Base-by-base conservation (phyloP, 2,329 filamentous ascomycete genomes). In the Apiospora pterosperma region DNA sequence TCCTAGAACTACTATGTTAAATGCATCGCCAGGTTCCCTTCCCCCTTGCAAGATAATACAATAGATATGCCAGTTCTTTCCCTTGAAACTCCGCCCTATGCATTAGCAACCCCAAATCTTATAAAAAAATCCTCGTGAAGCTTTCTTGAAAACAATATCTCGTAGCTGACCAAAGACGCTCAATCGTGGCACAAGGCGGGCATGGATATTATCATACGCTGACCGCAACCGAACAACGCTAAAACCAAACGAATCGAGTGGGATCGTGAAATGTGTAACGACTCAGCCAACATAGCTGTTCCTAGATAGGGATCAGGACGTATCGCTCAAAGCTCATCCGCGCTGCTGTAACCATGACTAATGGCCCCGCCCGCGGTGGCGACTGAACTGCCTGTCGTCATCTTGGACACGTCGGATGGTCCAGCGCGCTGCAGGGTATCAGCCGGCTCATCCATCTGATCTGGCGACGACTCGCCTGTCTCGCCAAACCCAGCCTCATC, bases 341-440 rank as follows among this genome's bases (percentile, higher is more conserved):
- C 48, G 75, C 84, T 88, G 65, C 90, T 87, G n/a, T 90, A 90
- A 69, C 48, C 48, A 28, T 92, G 93, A 44, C 84, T 81, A 12
- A 87, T 86, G 77, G 93, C 90, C 41, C 87, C 89, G 72, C 86
- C 87, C 25, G 91, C 89, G 72, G 93, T 91, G 25, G 90, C 88
- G 31, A 90, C 75, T 2, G 92, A 92, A 81, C 96, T 96, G 67
- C 92, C 92, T 67, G 96, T 96, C 79, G 95, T 92, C 85, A 90
- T 91, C 48, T 92, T 95, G 71, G 96, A 92, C 67, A 95, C 82
- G 67, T 84, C 90, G 8, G 68, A 94, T 81, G 69, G 92, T 87
- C 77, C 91, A 91, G 90, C 83, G 70, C 95, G 80, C 74, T 93
- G 81, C 75, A 87, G 87, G 60, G 89, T 83, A 77, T 92, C 85